Conservation (phyloP, 192 early-diverging fungal species). For the Kickxella alabastrina region DNA sequence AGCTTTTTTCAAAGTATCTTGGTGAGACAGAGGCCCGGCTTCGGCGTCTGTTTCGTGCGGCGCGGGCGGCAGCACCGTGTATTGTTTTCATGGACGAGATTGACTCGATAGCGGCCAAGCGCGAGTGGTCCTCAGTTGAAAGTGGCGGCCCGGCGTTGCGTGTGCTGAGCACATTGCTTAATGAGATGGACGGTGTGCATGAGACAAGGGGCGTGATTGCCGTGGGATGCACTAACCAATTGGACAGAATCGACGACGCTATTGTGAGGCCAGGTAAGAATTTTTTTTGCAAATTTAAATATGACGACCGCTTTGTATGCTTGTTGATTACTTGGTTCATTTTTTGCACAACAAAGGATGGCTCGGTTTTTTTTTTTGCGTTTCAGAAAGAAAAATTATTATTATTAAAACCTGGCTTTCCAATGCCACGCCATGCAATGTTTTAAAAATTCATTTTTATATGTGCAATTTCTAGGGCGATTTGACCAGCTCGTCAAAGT, state of each 20-base stretch:
- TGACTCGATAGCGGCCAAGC: conserved; percentile 81
- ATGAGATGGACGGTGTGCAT: conserved; percentile 98
- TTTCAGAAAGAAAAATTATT: too few species aligned
- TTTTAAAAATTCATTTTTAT: too few species aligned
- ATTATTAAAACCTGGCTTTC: too few species aligned
- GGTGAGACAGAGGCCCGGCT: conserved; percentile 86
- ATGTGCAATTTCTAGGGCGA: conserved; percentile 54
- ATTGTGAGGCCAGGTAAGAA: conserved; percentile 63
- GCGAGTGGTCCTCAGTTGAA: conserved; percentile 56
- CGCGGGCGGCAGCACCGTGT: conserved; percentile 80
- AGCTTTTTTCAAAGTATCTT: conserved; percentile 94
- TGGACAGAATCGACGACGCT: conserved; percentile 83
- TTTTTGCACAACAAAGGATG: too few species aligned
- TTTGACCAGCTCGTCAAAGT: conserved; percentile 84
- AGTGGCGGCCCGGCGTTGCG: conserved; percentile 82
- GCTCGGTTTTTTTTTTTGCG: too few species aligned
- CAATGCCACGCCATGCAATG: too few species aligned
- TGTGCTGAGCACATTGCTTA: conserved; percentile 87
- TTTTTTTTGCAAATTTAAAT: too few species aligned
- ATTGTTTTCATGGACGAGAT: conserved; percentile 94
- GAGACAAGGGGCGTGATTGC: conserved; percentile 77
- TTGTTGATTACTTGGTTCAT: background rate
- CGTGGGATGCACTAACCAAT: conserved; percentile 88
- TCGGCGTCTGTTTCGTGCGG: conserved; percentile 78
- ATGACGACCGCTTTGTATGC: too few species aligned